Percentiles rank a stretch among this genome's conserved stretches.
Conservation (phyloP, 371 early-diverging fungal genomes). For the Syncephalastrum sp. region DNA sequence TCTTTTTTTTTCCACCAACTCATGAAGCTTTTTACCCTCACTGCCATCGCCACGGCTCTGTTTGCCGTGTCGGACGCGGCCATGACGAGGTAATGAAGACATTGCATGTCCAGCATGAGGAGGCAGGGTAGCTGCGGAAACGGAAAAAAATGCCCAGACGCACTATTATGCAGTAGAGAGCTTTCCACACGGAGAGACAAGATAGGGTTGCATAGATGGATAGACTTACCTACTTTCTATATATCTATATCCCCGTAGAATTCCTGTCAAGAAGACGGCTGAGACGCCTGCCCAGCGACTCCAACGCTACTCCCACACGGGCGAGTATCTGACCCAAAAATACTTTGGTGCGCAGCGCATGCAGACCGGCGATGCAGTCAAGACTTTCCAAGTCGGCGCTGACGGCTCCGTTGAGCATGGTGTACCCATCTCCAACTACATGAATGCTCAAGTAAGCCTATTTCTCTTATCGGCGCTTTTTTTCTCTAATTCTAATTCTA, state of each 20-base stretch:
- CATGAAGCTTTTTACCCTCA: too few relatives aligned
- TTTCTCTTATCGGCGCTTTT: neutral
- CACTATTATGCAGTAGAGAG: too few relatives aligned
- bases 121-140: too few relatives aligned
- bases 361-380: slow-evolving; percentile 38
- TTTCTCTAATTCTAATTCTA: slow-evolving; percentile 1
- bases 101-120: too few relatives aligned
- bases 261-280: slow-evolving; percentile 71
- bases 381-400: slow-evolving; percentile 14
- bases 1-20: neutral
- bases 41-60: too few relatives aligned
- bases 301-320: slow-evolving; percentile 62
- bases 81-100: too few relatives aligned
- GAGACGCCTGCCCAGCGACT: slow-evolving; percentile 64
- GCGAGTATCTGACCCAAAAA: slow-evolving; percentile 70
- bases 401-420: slow-evolving; percentile 53
- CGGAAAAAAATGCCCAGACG: too few relatives aligned
- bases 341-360: slow-evolving; percentile 65
- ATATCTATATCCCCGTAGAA: slow-evolving; percentile 28
- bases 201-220: too few relatives aligned
- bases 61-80: too few relatives aligned
- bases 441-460: slow-evolving; percentile 85
- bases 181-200: too few relatives aligned
- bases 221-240: neutral
- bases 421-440: slow-evolving; percentile 88